Evolutionary conservation across 2,329 filamentous ascomycete genomes (phyloP).

Genomic region (Calonectria pauciramosa): DNA sequence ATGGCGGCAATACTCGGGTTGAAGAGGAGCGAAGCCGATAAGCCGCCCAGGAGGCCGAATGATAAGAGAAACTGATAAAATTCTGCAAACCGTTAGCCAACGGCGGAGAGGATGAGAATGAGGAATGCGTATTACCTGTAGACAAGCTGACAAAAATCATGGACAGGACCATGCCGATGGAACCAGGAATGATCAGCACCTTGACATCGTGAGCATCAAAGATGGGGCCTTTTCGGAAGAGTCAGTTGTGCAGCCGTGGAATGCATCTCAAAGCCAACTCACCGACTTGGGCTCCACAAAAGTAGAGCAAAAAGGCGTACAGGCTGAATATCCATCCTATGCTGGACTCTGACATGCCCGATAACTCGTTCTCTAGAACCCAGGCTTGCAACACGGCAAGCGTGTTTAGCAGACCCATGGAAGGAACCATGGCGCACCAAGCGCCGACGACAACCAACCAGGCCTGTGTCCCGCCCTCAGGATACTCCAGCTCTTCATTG

Average conservation of each 20-base stretch:
- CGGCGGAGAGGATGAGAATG: background rate
- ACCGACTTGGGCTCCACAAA: slow-evolving; percentile 78
- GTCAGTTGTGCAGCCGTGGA: background rate
- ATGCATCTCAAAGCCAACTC: background rate
- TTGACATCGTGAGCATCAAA: slow-evolving; percentile 78
- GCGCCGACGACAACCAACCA: slow-evolving; percentile 81
- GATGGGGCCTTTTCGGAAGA: slow-evolving; percentile 59
- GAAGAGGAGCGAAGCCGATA: slow-evolving; percentile 77
- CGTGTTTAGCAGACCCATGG: slow-evolving; percentile 77
- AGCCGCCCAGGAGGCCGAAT: slow-evolving; percentile 75
- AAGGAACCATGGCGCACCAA: slow-evolving; percentile 75
- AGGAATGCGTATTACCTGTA: slow-evolving; percentile 52
- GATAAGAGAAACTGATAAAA: slow-evolving; percentile 81
- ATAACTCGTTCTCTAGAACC: slow-evolving; percentile 73
- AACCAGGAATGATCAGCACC: slow-evolving; percentile 70
- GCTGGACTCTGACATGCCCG: slow-evolving; percentile 67
- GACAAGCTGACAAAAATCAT: slow-evolving; percentile 72
- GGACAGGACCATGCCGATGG: slow-evolving; percentile 66
- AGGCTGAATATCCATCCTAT: slow-evolving; percentile 82
- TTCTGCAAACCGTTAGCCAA: slow-evolving; percentile 47
- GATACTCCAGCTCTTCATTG: slow-evolving; percentile 59
- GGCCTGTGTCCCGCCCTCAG: slow-evolving; percentile 76
- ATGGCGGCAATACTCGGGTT: slow-evolving; percentile 77
- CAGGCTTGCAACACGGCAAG: slow-evolving; percentile 78
- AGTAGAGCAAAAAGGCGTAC: slow-evolving; percentile 79